Conservation (phyloP, 352 stramenopile species). For the Pelagophyceae sp. region DNA sequence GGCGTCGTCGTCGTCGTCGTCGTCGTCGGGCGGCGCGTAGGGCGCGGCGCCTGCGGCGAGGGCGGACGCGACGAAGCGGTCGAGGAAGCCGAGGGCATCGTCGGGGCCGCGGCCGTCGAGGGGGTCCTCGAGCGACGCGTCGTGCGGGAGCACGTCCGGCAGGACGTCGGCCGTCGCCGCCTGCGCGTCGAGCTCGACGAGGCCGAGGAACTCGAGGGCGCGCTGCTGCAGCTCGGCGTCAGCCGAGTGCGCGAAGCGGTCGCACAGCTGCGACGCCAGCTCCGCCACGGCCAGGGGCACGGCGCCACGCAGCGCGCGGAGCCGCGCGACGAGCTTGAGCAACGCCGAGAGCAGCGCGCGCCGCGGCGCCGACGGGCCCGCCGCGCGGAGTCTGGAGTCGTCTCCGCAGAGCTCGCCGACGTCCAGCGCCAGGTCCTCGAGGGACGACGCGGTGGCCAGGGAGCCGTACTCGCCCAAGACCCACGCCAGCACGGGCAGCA, state of each 20-base stretch:
- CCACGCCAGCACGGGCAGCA: constrained; percentile 93
- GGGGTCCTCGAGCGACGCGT: constrained; percentile 75
- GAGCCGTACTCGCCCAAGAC: constrained; percentile 92
- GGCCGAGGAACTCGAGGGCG: constrained; percentile 93
- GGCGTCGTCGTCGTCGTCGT: constrained; percentile 84
- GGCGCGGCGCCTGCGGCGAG: constrained; percentile 74
- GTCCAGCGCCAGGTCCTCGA: not conserved
- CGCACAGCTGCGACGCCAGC: not conserved
- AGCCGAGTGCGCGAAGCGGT: constrained; percentile 29
- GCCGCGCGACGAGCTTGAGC: constrained; percentile 92
- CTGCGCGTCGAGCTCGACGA: constrained; percentile 70
- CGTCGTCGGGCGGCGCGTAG: constrained; percentile 88
- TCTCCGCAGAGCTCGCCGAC: constrained; percentile 77
- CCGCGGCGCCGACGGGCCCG: constrained; percentile 47
- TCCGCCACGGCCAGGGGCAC: constrained; percentile 31
- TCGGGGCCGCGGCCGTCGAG: constrained; percentile 74
- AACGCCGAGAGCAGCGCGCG: constrained; percentile 88
- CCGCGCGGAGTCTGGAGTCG: constrained; percentile 44
- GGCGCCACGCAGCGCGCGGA: constrained; percentile 65
- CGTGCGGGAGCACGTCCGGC: constrained; percentile 84
- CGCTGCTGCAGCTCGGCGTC: constrained; percentile 94
- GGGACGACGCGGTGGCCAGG: not conserved
- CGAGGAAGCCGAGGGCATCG: constrained; percentile 86
- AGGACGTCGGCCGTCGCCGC: constrained; percentile 53
- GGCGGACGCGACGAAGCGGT: constrained; percentile 83